Conservation (phyloP, 2,329 filamentous ascomycete genomes). For the Emergomyces pasteurianus region DNA sequence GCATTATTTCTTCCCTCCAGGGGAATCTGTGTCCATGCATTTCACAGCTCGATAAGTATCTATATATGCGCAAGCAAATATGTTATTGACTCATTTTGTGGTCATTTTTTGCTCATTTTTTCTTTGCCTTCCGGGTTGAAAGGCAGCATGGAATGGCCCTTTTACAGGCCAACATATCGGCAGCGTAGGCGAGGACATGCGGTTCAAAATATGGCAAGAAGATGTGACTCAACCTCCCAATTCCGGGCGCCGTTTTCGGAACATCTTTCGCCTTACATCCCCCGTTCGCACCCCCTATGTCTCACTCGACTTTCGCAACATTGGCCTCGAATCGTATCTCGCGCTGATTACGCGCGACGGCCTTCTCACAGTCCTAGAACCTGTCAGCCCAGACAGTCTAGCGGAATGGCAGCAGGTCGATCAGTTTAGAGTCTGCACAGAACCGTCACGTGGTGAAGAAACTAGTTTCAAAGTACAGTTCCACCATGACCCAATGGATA, state of each 20-base stretch:
- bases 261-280: constrained; percentile 48
- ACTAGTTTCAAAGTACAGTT: constrained; percentile 76
- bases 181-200: constrained; percentile 79
- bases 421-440: constrained; percentile 58
- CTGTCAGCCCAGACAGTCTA: constrained; percentile 70
- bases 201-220: constrained; percentile 87
- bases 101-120: constrained; percentile 4
- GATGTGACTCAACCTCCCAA: constrained; percentile 65
- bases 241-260: constrained; percentile 68
- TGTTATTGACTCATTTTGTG: constrained; percentile 14
- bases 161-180: constrained; percentile 80
- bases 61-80: background rate
- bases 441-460: constrained; percentile 69
- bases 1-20: background rate
- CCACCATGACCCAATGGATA: constrained; percentile 65
- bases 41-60: background rate
- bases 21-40: background rate
- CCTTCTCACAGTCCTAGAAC: constrained; percentile 68
- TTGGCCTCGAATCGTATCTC: constrained; percentile 72
- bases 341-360: constrained; percentile 77
- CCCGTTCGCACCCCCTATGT: constrained; percentile 59
- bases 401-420: constrained; percentile 65
- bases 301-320: constrained; percentile 76
- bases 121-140: constrained; percentile 4
- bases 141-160: constrained; percentile 90